Evolutionary conservation across 2,329 filamentous ascomycete species (phyloP).

Genomic region (Pseudocercospora vitis): DNA sequence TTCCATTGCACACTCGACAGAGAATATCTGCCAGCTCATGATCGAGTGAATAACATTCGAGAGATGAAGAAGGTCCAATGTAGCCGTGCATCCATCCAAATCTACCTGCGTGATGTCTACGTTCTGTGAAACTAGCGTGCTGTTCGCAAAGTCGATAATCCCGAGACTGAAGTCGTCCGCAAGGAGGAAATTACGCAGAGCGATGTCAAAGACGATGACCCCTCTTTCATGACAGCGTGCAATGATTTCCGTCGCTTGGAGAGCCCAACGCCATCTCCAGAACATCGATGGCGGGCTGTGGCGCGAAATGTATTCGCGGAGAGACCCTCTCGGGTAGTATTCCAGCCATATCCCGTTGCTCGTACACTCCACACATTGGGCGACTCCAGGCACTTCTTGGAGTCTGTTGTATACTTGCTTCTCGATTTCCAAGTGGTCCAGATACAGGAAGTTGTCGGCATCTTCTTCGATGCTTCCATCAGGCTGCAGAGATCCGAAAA

Average conservation of each 20-base stretch:
- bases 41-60: constrained; percentile 21
- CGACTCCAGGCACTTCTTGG: constrained; percentile 17
- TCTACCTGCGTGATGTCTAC: constrained; percentile 16
- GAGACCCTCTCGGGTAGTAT: constrained; percentile 17
- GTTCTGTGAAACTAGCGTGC: constrained; percentile 14
- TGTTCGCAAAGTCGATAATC: constrained; percentile 24
- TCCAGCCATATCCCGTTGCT: constrained; percentile 18
- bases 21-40: constrained; percentile 18
- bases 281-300: constrained; percentile 14
- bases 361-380: constrained; percentile 17
- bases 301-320: constrained; percentile 17
- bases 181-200: constrained; percentile 22
- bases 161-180: constrained; percentile 20
- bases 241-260: constrained; percentile 22
- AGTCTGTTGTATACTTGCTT: constrained; percentile 21
- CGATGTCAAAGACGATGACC: constrained; percentile 21
- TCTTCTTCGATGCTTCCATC: constrained; percentile 13
- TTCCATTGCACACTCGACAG: constrained; percentile 14
- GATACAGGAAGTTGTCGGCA: constrained; percentile 15
- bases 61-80: constrained; percentile 20
- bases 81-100: constrained; percentile 16
- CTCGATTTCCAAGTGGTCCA: constrained; percentile 16
- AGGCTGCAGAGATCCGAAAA: constrained; percentile 13
- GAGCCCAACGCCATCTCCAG: constrained; percentile 20
- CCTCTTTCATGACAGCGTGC: constrained; percentile 21